Conservation (phyloP, 2,329 filamentous ascomycete genomes). For the Incumbomyces lentus region DNA sequence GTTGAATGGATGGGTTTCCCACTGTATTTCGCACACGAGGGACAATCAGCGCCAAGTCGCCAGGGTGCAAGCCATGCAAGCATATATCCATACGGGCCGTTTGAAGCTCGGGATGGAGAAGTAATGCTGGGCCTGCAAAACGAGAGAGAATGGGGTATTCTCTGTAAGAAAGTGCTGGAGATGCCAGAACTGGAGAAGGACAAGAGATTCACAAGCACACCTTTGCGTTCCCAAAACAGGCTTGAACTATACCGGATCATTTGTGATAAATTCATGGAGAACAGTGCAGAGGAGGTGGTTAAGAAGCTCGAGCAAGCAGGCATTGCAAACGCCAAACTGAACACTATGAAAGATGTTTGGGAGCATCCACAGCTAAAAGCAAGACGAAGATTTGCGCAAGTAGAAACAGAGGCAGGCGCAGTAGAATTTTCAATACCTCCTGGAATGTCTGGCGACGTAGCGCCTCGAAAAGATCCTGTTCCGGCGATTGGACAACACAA, state of each 20-base stretch:
- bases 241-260: constrained; percentile 39
- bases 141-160: constrained; percentile 44
- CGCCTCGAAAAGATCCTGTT: constrained; percentile 35
- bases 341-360: constrained; percentile 47
- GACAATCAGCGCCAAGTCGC: constrained; percentile 33
- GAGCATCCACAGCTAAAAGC: constrained; percentile 43
- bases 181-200: constrained; percentile 35
- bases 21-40: constrained; percentile 43
- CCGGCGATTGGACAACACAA: constrained; percentile 44
- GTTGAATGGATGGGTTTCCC: constrained; percentile 51
- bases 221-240: constrained; percentile 38
- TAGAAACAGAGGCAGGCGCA: constrained; percentile 37
- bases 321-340: constrained; percentile 47
- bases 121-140: constrained; percentile 51
- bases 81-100: constrained; percentile 49
- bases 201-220: constrained; percentile 39
- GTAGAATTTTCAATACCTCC: constrained; percentile 43
- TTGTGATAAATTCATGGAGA: constrained; percentile 29
- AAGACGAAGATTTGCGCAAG: constrained; percentile 41
- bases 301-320: constrained; percentile 36
- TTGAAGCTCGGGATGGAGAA: constrained; percentile 37
- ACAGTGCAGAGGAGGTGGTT: constrained; percentile 33
- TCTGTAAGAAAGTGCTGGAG: constrained; percentile 39
- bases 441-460: constrained; percentile 28
- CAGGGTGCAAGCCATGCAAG: constrained; percentile 44